Base-by-base conservation (phyloP, 176 grass and related monocot genomes). In the Eremochloa ophiuroides region DNA sequence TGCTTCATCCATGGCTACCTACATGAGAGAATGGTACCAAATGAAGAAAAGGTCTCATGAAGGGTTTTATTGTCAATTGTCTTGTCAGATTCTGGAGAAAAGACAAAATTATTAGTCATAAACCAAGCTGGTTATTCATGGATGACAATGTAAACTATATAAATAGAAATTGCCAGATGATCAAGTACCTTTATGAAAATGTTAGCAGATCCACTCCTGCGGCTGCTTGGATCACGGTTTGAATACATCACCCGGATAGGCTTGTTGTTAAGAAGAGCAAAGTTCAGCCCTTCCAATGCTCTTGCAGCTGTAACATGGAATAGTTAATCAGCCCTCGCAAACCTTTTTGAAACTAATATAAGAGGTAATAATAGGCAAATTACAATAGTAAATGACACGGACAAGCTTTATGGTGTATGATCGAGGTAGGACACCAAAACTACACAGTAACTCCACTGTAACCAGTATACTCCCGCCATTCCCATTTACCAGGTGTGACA, bases 81-180 rank as follows among this genome's bases (percentile, higher is more conserved):
- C 76, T 92, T 95, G 89, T 95, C 93, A 78, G 87, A 70, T 95
- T 95, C 93, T 95, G 90, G 39, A 90, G 46, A 85, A 85, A 87
- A 48, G n/a, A 72, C 7, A 75, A 72, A 50, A 22, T 17, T 69
- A 40, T 16, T 53, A 66, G 17, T 51, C 41, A 30, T 48, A 33
- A 64, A 63, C 7, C 22, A 5, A 26, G 38, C 4, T 62, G 2
- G 50, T 62, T 39, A 26, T 46, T 43, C 56, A 62, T 80, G 39
- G 15, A 40, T 56, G 8, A 41, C 63, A 77, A 84, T 76, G 50
- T 23, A 47, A 67, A 78, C 79, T 22, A 50, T 41, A 33, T 22
- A 72, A 69, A 58, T 41, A 33, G 30, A 72, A 69, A 58, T 39
- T 42, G 37, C 26, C n/a, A 66, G 44, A 78, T 46, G 29, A 53